phyloP scores from a whole-genome alignment of 306 rosid species.

The Cicer pinnatifidum region DNA sequence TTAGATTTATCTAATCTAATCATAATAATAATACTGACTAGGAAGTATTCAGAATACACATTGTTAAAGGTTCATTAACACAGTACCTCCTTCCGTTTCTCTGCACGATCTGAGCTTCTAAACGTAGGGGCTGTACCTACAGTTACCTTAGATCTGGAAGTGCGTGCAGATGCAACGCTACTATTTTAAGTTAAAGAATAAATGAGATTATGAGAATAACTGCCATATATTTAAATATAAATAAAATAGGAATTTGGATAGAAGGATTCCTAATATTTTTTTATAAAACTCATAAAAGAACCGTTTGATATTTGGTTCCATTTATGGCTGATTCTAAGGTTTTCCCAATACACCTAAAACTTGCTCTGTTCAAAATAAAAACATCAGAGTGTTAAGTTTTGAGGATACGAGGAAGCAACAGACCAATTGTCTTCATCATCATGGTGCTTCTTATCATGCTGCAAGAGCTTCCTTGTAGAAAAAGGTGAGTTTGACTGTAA shows the following conservation, averaged over 20 bases:
- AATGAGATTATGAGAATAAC: slow-evolving; percentile 29
- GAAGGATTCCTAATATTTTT: slow-evolving; percentile 17
- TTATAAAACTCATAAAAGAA: slow-evolving; percentile 18
- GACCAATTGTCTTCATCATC: slow-evolving; percentile 91
- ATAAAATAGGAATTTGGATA: slow-evolving; percentile 29
- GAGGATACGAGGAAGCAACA: slow-evolving; percentile 91
- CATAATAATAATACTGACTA: slow-evolving; percentile 4
- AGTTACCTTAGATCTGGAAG: slow-evolving; percentile 73
- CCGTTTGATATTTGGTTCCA: slow-evolving; percentile 4
- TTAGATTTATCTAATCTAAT: slow-evolving; percentile 32
- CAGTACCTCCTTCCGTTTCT: slow-evolving; percentile 91
- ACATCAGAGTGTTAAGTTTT: slow-evolving; percentile 39
- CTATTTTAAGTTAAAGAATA: slow-evolving; percentile 60
- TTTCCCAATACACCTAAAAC: slow-evolving; percentile 32
- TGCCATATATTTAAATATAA: background rate
- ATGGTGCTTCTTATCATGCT: slow-evolving; percentile 65
- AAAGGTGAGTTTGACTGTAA: slow-evolving; percentile 77
- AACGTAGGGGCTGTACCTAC: slow-evolving; percentile 88
- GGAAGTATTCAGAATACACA: slow-evolving; percentile 28
- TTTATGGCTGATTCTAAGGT: slow-evolving; percentile 24
- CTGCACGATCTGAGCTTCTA: slow-evolving; percentile 66
- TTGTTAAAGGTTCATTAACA: slow-evolving; percentile 33
- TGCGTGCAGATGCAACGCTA: slow-evolving; percentile 71
- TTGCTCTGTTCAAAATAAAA: slow-evolving; percentile 37
- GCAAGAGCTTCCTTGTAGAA: slow-evolving; percentile 57